phyloP scores from a whole-genome alignment of 2,329 filamentous ascomycete species.

The Phialophora tarda region DNA sequence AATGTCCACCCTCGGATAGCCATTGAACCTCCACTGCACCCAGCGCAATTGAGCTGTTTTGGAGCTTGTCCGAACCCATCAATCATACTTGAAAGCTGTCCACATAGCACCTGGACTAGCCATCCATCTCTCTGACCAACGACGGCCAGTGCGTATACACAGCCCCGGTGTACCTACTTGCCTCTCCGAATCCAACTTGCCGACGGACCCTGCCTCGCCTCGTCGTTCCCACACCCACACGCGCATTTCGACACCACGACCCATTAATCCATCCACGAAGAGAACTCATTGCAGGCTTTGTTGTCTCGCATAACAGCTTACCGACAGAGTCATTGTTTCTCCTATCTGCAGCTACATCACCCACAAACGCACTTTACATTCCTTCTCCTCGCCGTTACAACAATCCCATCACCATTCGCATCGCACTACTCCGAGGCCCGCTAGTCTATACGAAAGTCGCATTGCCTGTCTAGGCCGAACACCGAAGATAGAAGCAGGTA shows the following conservation, averaged over 20 bases:
- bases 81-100: conserved; percentile 2
- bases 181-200: background rate
- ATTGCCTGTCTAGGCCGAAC: background rate
- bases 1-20: conserved; percentile 12
- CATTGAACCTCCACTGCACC: conserved; percentile 3
- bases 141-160: background rate
- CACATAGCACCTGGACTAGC: background rate
- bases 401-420: background rate
- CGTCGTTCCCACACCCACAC: background rate
- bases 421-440: background rate
- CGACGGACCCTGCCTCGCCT: background rate
- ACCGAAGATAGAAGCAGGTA: background rate
- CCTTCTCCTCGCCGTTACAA: background rate
- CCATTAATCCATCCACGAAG: background rate
- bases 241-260: conserved; percentile 2
- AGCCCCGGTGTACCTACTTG: background rate
- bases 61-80: conserved; percentile 16
- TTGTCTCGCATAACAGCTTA: background rate
- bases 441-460: background rate
- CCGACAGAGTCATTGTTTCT: background rate
- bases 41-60: conserved; percentile 13
- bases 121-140: background rate
- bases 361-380: background rate
- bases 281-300: background rate
- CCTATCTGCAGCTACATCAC: background rate